Evolutionary conservation across 2,329 filamentous ascomycete species (phyloP), one percentile per base, ranked within the genome.

Genomic region (Monascus ruber): DNA sequence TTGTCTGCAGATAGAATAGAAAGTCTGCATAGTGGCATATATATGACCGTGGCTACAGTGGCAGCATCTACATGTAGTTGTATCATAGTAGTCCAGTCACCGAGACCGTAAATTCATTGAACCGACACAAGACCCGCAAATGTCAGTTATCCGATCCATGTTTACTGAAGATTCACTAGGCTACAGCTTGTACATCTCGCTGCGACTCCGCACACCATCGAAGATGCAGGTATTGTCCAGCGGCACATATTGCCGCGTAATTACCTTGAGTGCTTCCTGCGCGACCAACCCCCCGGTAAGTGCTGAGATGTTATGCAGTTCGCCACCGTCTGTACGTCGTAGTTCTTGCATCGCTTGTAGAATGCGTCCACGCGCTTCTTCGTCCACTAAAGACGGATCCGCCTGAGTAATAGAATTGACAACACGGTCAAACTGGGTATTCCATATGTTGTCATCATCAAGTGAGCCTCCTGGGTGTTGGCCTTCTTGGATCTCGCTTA

Each of bases 251-350:
- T 81, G 77, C 51, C 73, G 70, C n/a, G 77, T 81, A 34, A 71
- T 46, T 5, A 78, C 73, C 59, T 98, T 98, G 66, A 98, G 93
- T 46, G 89, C 77, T 66, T 98, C 91, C 63, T 98, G 93, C n/a
- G 89, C 86, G 35, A 93, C 83, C 69, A 98, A 83, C 3, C 91
- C 93, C 26, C 91, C 93, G 1, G 81, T 83, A 40, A 94, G 66
- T 25, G 88, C 81, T 27, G 88, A 83, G 40, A 93, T 84, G 58
- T 95, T 96, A 67, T 98, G 91, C 43, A 98, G 68, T 60, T 98
- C 93, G 39, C 79, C 84, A 26, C 85, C 85, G 35, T 77, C 79
- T 29, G 85, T 83, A 43, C 93, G 78, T 28, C 81, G 76, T 33
- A 86, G 71, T 60, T 88, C 83, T 42, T 77, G 67, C 1, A 77